phyloP scores from a whole-genome alignment of 1,284 basidiomycete species.

The Ustilago shanxiensis region DNA sequence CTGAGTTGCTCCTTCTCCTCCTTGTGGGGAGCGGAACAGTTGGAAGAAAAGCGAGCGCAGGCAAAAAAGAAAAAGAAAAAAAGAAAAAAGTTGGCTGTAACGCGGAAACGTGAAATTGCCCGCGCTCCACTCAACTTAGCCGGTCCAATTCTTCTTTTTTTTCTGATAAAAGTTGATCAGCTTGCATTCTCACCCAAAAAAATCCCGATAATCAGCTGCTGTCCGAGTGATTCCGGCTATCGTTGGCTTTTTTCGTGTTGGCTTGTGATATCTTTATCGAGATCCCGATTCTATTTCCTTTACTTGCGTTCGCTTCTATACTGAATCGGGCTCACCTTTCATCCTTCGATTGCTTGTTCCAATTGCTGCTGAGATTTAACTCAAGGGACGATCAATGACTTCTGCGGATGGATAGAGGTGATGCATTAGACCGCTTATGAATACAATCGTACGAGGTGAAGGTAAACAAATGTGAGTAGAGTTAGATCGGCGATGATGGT shows the following conservation, averaged over 20 bases:
- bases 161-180: not conserved
- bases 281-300: not conserved
- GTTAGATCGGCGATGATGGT: not conserved
- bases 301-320: not conserved
- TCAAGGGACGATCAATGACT: too few species aligned
- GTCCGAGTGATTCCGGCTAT: slow-evolving; percentile 11
- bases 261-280: not conserved
- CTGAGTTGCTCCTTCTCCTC: too few species aligned
- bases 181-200: slow-evolving; percentile 5
- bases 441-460: not conserved
- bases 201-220: slow-evolving; percentile 3
- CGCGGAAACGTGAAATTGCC: not conserved
- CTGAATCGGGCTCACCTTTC: not conserved
- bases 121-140: not conserved
- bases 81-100: not conserved
- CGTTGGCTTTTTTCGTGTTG: not conserved
- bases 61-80: too few species aligned
- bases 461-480: not conserved
- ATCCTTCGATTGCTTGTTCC: too few species aligned
- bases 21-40: too few species aligned
- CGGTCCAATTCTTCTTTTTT: not conserved
- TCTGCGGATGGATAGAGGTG: too few species aligned
- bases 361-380: too few species aligned
- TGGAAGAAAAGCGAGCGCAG: not conserved
- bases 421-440: too few species aligned